These are phyloP conservation scores for Pichia sp. DNA, from an alignment of 1,139 yeast species.

Conservation along the genomic window DNA sequence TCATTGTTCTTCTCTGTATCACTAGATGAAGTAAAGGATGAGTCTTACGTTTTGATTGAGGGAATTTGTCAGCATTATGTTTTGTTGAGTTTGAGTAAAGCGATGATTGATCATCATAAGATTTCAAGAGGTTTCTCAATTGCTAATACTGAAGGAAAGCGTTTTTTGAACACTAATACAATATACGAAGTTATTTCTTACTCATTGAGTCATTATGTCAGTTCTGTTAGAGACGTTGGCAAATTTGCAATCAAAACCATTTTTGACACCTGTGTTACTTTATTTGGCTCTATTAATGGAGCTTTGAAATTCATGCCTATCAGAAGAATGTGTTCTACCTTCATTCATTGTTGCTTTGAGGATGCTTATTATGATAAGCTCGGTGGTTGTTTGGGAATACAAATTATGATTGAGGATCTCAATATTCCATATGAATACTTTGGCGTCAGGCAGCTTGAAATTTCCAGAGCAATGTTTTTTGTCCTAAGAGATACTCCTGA, in stretches of 20 bases:
- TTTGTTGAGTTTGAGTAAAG: constrained; percentile 68
- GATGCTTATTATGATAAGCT: constrained; percentile 80
- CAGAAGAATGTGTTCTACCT: constrained; percentile 70
- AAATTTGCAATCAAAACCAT: constrained; percentile 59
- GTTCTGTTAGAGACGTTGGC: constrained; percentile 68
- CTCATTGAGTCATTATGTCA: constrained; percentile 76
- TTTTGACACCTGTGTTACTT: constrained; percentile 54
- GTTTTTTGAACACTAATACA: constrained; percentile 63
- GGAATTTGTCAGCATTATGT: constrained; percentile 77
- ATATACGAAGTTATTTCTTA: constrained; percentile 70
- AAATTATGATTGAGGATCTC: constrained; percentile 64
- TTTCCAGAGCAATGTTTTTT: constrained; percentile 81
- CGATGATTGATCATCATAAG: constrained; percentile 66
- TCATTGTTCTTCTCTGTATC: constrained; percentile 72
- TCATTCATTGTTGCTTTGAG: constrained; percentile 88
- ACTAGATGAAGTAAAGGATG: constrained; percentile 66
- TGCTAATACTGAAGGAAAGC: constrained; percentile 73
- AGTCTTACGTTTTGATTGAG: constrained; percentile 57
- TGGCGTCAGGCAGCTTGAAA: constrained; percentile 71
- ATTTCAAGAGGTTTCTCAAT: constrained; percentile 69
- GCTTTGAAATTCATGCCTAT: constrained; percentile 71
- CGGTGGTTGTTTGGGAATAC: constrained; percentile 85
- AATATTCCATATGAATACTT: constrained; percentile 70
- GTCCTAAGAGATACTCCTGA: constrained; percentile 87
- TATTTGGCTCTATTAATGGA: constrained; percentile 65